Evolutionary conservation across 2,329 filamentous ascomycete genomes (phyloP), one percentile per base, ranked within the genome.

Genomic region (Arthrobotrys iridis): DNA sequence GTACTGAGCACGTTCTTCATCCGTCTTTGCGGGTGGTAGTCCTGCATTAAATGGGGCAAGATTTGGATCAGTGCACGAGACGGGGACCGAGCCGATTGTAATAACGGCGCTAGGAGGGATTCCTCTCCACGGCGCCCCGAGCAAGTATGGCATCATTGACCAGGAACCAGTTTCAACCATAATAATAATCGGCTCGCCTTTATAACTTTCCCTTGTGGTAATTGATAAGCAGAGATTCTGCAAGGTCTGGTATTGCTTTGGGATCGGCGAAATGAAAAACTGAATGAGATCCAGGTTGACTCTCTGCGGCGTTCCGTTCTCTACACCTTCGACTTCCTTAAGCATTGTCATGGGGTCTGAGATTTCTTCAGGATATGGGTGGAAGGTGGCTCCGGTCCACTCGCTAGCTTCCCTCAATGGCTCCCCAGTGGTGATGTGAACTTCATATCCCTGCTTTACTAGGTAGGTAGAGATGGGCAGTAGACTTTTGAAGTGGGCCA

Each of bases 161-260:
- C 81, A 79, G 46, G 81, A 83, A 1, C 81, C 78, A 1, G 80
- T 79, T 77, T 87, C 85, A 33, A 80, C 80, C n/a, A 86, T 59
- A 10, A 85, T 79, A 18, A 87, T 75, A 26, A 86, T 80, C 11
- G 68, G 68, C 10, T 74, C 41, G 18, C 68, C 68, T 40, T 66
- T 66, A 20, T 74, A 74, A 15, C 35, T 62, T 28, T 66, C 60
- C 13, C 52, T 60, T 2, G 68, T 66, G 4, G 68, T 74, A 22
- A 74, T 74, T 3, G 48, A 46, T 28, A 84, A 80, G 11, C 84
- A 82, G 1, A 81, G 80, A 7, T 66, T 71, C 64, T 83, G 82
- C 4, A 84, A 46, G 3, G 80, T 79, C 41, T 79, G 70, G 70
- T 82, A 81, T 5, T 81, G 80, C 2, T 77, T 64, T 0, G 82